Conservation (phyloP, 2,329 filamentous ascomycete species). For the Cladorrhinum sp. region DNA sequence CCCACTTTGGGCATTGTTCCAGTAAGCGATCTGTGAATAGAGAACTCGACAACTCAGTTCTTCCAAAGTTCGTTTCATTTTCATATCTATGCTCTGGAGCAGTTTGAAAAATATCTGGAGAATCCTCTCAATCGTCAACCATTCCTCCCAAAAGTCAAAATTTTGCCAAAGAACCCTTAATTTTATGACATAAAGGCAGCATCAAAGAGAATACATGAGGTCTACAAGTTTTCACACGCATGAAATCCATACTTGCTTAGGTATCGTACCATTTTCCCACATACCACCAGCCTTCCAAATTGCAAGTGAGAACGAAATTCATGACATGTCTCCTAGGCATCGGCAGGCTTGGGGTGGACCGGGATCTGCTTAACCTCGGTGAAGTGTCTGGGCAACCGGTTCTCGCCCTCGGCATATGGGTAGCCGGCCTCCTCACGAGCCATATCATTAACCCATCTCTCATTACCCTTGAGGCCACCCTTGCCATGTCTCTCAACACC, state of each 20-base stretch:
- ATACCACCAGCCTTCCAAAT: background rate
- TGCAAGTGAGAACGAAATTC: background rate
- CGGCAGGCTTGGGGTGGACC: slow-evolving; percentile 19
- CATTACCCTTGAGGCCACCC: slow-evolving; percentile 53
- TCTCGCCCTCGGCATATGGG: slow-evolving; percentile 58
- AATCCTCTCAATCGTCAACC: background rate
- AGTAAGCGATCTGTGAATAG: too few species aligned
- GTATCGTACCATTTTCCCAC: background rate
- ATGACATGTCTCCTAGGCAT: background rate
- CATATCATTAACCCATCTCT: slow-evolving; percentile 71
- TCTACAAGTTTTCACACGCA: background rate
- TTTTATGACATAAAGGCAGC: background rate
- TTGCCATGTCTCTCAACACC: slow-evolving; percentile 42
- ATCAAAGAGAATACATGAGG: background rate
- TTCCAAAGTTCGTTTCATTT: too few species aligned
- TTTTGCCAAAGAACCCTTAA: background rate
- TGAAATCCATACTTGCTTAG: background rate
- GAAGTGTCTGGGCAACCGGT: slow-evolving; percentile 53
- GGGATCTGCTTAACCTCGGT: slow-evolving; percentile 32
- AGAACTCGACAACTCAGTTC: too few species aligned
- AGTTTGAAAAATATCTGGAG: too few species aligned
- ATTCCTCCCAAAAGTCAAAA: background rate
- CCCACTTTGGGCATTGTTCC: too few species aligned
- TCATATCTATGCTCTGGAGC: too few species aligned
- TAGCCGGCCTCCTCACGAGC: slow-evolving; percentile 62